Evolutionary conservation across 805 yeast genomes (phyloP).

Genomic region (Isabelozyma pseudorhagii): DNA sequence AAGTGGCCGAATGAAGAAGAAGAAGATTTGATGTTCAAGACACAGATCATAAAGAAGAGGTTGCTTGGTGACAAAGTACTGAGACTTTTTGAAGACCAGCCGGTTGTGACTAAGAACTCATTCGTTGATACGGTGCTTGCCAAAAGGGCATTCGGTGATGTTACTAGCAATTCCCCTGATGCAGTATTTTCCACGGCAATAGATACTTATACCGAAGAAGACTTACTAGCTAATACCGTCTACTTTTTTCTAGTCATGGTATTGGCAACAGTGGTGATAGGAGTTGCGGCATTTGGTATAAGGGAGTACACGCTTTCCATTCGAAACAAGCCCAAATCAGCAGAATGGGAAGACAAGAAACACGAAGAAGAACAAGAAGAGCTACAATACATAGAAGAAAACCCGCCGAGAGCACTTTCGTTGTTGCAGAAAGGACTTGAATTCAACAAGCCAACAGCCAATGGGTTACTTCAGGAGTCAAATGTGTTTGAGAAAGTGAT

Average conservation of each 20-base stretch:
- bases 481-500: background rate
- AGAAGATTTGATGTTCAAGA: slow-evolving; percentile 11
- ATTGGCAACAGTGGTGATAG: slow-evolving; percentile 15
- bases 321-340: slow-evolving; percentile 2
- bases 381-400: background rate
- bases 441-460: background rate
- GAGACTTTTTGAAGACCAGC: too few species aligned
- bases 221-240: slow-evolving; percentile 21
- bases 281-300: slow-evolving; percentile 18
- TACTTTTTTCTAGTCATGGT: slow-evolving; percentile 22
- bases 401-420: background rate
- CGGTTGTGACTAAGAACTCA: too few species aligned
- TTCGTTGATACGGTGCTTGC: too few species aligned
- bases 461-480: background rate
- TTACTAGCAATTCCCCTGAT: too few species aligned
- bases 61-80: too few species aligned
- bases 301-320: slow-evolving; percentile 18
- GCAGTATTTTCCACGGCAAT: too few species aligned
- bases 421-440: background rate
- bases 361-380: background rate
- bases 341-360: background rate
- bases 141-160: too few species aligned
- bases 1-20: slow-evolving; percentile 5
- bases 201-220: slow-evolving; percentile 8
- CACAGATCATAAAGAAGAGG: slow-evolving; percentile 8